Conservation (phyloP, 495 filamentous ascomycete genomes). For the Aspergillus egyptiacus region DNA sequence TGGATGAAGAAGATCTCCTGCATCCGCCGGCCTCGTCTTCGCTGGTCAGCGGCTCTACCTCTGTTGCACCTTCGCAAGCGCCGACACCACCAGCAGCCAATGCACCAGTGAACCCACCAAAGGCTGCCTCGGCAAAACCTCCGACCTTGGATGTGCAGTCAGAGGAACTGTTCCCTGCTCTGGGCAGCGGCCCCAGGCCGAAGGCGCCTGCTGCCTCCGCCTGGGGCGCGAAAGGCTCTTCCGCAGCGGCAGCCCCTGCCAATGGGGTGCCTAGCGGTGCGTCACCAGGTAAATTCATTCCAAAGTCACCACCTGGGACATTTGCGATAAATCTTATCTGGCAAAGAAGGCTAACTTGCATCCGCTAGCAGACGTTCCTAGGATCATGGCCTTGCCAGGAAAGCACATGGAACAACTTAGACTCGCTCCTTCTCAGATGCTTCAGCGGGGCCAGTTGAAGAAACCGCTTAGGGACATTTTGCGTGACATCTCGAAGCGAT, state of each 20-base stretch:
- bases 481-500: conserved; percentile 79
- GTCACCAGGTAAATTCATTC: conserved; percentile 34
- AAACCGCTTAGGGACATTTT: conserved; percentile 74
- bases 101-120: conserved; percentile 24
- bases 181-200: conserved; percentile 68
- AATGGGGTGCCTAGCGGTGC: conserved; percentile 51
- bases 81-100: conserved; percentile 20
- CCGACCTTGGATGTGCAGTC: conserved; percentile 69
- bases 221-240: conserved; percentile 60
- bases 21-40: conserved; percentile 48
- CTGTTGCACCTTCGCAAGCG: conserved; percentile 16
- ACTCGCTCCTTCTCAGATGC: conserved; percentile 64
- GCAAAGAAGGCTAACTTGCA: background rate
- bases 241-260: conserved; percentile 50
- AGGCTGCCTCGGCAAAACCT: conserved; percentile 41
- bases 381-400: conserved; percentile 64
- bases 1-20: conserved; percentile 69
- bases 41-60: conserved; percentile 32
- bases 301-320: too few species aligned
- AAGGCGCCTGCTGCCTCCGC: conserved; percentile 55
- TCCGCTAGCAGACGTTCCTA: conserved; percentile 42
- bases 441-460: conserved; percentile 69
- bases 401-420: conserved; percentile 70
- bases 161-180: conserved; percentile 82
- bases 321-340: too few species aligned